Evolutionary conservation across 2,329 filamentous ascomycete species (phyloP), one percentile per base, ranked within the genome.

Genomic region (Fusarium sp.): DNA sequence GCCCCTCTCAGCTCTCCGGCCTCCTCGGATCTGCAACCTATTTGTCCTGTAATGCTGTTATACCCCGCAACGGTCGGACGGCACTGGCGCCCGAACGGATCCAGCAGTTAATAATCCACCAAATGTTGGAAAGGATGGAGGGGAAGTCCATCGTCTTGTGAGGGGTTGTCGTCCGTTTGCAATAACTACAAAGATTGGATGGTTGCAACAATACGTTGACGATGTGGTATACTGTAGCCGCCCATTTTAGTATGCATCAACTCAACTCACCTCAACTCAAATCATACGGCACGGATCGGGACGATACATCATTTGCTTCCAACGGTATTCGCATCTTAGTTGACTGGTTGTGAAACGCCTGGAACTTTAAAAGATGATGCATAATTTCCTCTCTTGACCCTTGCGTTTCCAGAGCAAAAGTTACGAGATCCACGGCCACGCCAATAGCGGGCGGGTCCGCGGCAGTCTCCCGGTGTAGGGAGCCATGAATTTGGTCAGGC

Each of bases 1-100:
- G 50, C 72, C 75, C 72, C 66, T 70, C 74, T 56, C 44, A 68
- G 58, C 36, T 60, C 60, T 76, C 73, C 76, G 72, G 75, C 41
- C 62, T 65, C 56, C 52, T 78, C 76, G 76, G 76, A 72, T 78
- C 70, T 72, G 66, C 70, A 76, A 75, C 73, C 76, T 63, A 77
- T 78, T 78, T 78, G 76, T 75, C 72, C 62, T 75, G 60, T 57
- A 62, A 55, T 66, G 36, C 62, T 72, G 61, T 62, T 66, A 68
- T 74, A 77, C 76, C 77, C 77, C 77, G 76, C 76, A 78, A 75
- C 70, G 77, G 76, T 77, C 72, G 67, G 72, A 65, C 72, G 77
- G 76, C 69, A 75, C 66, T 75, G 76, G 74, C 66, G 75, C 63
- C 72, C 68, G 71, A 70, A 77, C 51, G 75, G 62, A 67, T 72